Evolutionary conservation across 2,329 filamentous ascomycete genomes (phyloP), one percentile per base, ranked within the genome.

Genomic region (Colletotrichum tropicale): DNA sequence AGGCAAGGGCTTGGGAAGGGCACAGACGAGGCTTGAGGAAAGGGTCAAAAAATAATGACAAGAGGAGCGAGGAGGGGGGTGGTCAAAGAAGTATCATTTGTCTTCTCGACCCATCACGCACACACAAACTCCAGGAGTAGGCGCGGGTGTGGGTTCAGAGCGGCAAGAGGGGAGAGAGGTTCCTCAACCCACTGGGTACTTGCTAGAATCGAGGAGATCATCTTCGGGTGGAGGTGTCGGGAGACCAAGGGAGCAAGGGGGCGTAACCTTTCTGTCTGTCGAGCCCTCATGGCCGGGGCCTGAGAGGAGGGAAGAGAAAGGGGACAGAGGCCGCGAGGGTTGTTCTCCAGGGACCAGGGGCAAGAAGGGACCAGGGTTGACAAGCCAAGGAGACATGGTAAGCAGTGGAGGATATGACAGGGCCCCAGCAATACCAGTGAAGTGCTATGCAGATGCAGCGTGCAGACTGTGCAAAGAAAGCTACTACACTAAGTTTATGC

Each of bases 181-280:
- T 15, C 34, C 36, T 71, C 69, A 24, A 56, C 56, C 69, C 56
- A 68, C 73, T 71, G 70, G 64, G 70, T 76, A 58, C 64, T 70
- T 70, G 70, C 70, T 61, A 68, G 58, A 65, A 74, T 48, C 43
- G 69, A 77, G 76, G 66, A 77, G 76, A 78, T 78, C 76, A 77
- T 75, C 48, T 71, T 66, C 70, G 71, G 71, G 75, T 77, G 75
- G 71, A 77, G 71, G 66, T 72, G 72, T 74, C 75, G 75, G 75
- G 52, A 65, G 61, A 71, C 75, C 72, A 72, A 78, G 67, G 76
- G 75, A 77, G 76, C 75, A 78, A 72, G 75, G 76, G 65, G 75
- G 71, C 58, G 43, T 13, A 52, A 52, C 43, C 60, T 66, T 48
- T 60, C 66, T 69, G 43, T 65, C 56, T 62, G 62, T 38, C 48